Evolutionary conservation across 2,329 filamentous ascomycete species (phyloP).

Genomic region (Mycosphaerella arachidis): DNA sequence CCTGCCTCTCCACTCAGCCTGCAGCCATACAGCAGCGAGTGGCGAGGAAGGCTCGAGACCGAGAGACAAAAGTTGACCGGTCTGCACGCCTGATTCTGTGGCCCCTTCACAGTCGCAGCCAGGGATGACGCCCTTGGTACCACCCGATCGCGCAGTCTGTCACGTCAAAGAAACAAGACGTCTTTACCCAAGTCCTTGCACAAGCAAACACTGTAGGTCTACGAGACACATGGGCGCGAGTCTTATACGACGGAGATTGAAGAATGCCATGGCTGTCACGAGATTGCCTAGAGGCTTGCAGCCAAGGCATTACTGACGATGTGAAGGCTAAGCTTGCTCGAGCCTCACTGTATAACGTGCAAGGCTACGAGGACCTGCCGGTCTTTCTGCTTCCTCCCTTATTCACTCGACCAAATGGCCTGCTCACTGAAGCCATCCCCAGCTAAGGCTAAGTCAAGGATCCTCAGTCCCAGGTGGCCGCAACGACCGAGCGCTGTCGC

Average conservation of each 20-base stretch:
- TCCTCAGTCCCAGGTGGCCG: too few species aligned
- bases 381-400: too few species aligned
- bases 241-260: not conserved
- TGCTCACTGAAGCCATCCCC: too few species aligned
- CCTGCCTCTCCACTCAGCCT: not conserved
- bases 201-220: not conserved
- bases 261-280: not conserved
- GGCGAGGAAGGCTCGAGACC: not conserved
- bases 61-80: not conserved
- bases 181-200: not conserved
- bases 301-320: not conserved
- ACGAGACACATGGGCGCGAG: too few species aligned
- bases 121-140: not conserved
- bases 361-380: not conserved
- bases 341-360: not conserved
- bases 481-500: too few species aligned
- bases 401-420: too few species aligned
- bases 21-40: not conserved
- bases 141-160: not conserved
- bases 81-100: not conserved
- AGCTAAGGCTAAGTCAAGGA: too few species aligned
- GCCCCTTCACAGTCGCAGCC: not conserved
- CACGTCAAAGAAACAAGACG: not conserved
- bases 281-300: not conserved
- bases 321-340: not conserved